These are phyloP conservation scores for Calocybe gambosa DNA, from an alignment of 1,284 basidiomycete genomes.

Conservation along the genomic window DNA sequence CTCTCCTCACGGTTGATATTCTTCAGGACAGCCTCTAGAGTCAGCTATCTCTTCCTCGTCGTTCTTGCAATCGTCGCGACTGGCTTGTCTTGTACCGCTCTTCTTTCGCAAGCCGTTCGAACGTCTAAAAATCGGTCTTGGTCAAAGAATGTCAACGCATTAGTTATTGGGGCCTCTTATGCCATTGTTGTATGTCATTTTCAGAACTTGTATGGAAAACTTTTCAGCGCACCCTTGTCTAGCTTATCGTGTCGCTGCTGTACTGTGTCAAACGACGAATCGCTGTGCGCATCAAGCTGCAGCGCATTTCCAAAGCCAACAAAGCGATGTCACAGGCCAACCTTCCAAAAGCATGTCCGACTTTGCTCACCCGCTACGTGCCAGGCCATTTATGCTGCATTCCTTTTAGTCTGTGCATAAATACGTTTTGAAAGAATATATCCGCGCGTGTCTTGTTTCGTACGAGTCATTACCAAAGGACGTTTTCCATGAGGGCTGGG, in stretches of 20 bases:
- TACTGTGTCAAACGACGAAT: constrained; percentile 64
- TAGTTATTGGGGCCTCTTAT: constrained; percentile 62
- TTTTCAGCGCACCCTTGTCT: constrained; percentile 1
- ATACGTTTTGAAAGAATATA: constrained; percentile 75
- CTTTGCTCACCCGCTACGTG: neutral
- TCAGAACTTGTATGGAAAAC: neutral
- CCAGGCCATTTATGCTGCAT: neutral
- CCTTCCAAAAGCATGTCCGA: constrained; percentile 56
- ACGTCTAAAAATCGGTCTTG: constrained; percentile 47
- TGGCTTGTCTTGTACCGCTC: constrained; percentile 53
- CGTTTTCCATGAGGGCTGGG: constrained; percentile 76
- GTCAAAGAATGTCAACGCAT: constrained; percentile 56
- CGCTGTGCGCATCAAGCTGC: constrained; percentile 53
- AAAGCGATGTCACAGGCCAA: constrained; percentile 56
- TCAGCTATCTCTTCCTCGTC: constrained; percentile 47
- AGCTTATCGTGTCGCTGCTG: constrained; percentile 50
- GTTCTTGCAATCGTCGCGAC: constrained; percentile 49
- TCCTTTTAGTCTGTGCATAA: constrained; percentile 55
- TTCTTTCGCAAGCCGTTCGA: constrained; percentile 66
- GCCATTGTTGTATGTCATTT: constrained; percentile 43
- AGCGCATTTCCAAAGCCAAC: constrained; percentile 68
- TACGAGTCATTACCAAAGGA: constrained; percentile 73
- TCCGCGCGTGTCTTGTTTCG: constrained; percentile 69
- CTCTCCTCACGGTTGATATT: constrained; percentile 23
- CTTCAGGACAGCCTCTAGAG: constrained; percentile 33